These are phyloP conservation scores for Zygosaccharomyces bailii DNA, from an alignment of 805 yeast species.

Conservation along the genomic window DNA sequence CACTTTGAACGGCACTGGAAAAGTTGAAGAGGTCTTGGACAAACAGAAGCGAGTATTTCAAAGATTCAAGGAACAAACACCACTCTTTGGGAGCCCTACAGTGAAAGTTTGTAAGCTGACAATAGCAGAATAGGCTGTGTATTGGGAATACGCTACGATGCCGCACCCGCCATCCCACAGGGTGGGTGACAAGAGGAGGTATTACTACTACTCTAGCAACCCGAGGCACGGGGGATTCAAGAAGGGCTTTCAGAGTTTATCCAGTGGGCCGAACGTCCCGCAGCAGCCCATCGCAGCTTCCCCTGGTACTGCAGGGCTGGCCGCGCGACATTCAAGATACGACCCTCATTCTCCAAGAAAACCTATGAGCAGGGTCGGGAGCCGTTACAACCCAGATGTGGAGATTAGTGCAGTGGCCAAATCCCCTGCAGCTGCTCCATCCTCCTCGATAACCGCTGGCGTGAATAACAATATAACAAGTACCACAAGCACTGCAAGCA, in stretches of 20 bases:
- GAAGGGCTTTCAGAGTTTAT: constrained; percentile 12
- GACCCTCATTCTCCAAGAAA: constrained; percentile 26
- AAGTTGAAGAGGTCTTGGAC: neutral
- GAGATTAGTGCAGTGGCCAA: constrained; percentile 5
- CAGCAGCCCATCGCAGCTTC: neutral
- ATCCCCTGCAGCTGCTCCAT: neutral
- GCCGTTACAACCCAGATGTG: constrained; percentile 31
- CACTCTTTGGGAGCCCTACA: neutral
- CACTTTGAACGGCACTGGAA: constrained; percentile 1
- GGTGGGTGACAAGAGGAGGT: constrained; percentile 31
- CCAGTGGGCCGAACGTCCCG: constrained; percentile 6
- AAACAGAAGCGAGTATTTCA: neutral
- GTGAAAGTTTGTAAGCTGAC: neutral
- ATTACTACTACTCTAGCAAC: constrained; percentile 28
- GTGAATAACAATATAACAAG: neutral
- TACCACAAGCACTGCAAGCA: neutral
- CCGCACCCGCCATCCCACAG: constrained; percentile 18
- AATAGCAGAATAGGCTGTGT: neutral
- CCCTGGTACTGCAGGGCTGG: neutral
- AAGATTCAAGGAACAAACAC: neutral
- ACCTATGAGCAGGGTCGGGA: constrained; percentile 20
- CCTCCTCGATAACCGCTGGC: neutral
- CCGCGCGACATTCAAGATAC: constrained; percentile 27
- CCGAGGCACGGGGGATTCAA: constrained; percentile 25
- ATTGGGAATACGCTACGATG: constrained; percentile 8